Base-by-base conservation (phyloP, 2,329 filamentous ascomycete species). In the Alternaria ventricosa region DNA sequence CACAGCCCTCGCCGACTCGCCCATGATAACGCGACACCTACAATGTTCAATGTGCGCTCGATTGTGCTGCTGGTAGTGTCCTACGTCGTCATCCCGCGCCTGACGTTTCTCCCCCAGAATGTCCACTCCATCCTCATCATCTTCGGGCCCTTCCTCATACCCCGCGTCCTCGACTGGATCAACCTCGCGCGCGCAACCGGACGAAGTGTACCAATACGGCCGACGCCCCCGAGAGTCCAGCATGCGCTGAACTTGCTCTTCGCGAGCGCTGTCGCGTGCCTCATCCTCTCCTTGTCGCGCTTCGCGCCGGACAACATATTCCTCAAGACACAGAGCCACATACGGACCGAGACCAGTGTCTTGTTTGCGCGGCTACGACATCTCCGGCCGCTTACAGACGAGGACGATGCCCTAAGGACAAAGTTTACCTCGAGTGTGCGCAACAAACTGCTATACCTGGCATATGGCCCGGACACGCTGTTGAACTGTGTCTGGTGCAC, bases 291-390 rank as follows among this genome's bases (percentile, higher is more conserved):
- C 15, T 82, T 95, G 0, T 90, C 93, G 0, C 68, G 82, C 62
- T 89, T 93, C 74, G 84, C 87, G 6, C 91, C 92, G 5, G 89
- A 93, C 77, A 97, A 97, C 81, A 84, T 98, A 79, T 97, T 98
- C 84, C 76, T 80, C 28, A 80, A 84, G 18, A 97, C 95, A 1
- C 85, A 89, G 60, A 96, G 93, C 55, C 92, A 94, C 33, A 88
- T 98, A 18, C 92, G 94, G 73, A 95, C 92, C 45, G 90, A 93
- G n/a, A 90, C 88, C 45, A 92, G 95, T 75, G 90, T 96, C 33
- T 86, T 98, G 64, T 96, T 97, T 80, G 88, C 87, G 63, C 92
- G 95, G 15, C 86, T 98, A 10, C 80, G 85, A 5, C 79, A 85
- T 2, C 75, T 90, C 2, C 87, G 90, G 0, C 82, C 86, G 0